Evolutionary conservation across 352 stramenopile genomes (phyloP), one percentile per base, ranked within the genome.

Genomic region (Phytophthora nicotianae): DNA sequence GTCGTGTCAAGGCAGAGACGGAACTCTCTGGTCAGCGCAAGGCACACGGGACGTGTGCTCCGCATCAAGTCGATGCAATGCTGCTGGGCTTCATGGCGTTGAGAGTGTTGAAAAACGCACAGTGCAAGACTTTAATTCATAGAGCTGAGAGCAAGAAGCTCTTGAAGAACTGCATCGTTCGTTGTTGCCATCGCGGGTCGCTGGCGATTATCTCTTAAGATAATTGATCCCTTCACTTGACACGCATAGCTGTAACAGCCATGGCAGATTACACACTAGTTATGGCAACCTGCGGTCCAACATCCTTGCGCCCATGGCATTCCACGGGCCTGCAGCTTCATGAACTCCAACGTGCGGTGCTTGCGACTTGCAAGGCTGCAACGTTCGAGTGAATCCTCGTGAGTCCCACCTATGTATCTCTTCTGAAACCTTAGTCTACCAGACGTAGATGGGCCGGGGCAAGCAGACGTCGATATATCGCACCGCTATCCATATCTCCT

Each of bases 401-500:
- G 20, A 47, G 62, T 70, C 29, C 62, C 55, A 70, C 62, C 37
- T 54, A 23, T 65, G 62, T 60, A 65, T 59, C 62, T 33, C 52
- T 50, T 35, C 50, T 61, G 42, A 57, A 59, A 64, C 56, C 56
- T 64, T 64, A 64, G 56, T 64, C 58, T 45, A 35, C 27, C 58
- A 57, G 32, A 52, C 40, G 49, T 43, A 56, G 58, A 53, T 50
- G 42, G 33, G 48, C 23, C 45, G 16, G 8, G 58, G 9, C n/a
- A 46, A 38, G 49, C 27, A 62, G 46, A 68, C 60, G 60, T 24
- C 29, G 40, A 35, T 0, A 7, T 4, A 4, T 16, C 9, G 14
- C 45, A 70, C 62, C 33, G 17, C 52, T 19, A 1, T 3, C 14
- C 11, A 2, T 16, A 58, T 70, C 42, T 70, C 56, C 56, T 59